These are phyloP conservation scores for Suillus lakei DNA, from an alignment of 768 basidiomycete species.

Conservation along the genomic window DNA sequence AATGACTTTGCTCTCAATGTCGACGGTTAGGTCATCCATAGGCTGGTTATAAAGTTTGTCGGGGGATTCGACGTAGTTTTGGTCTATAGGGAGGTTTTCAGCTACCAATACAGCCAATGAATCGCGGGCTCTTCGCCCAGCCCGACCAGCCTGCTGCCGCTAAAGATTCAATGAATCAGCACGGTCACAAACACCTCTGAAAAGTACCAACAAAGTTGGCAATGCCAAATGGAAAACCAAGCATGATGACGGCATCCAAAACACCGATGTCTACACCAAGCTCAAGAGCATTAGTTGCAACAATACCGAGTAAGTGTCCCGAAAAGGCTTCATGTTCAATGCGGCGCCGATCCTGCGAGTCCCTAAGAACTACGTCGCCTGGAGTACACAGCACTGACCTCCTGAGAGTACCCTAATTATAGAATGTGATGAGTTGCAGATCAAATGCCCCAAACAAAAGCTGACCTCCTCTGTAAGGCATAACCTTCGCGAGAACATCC, in stretches of 20 bases:
- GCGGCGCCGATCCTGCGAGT: conserved; percentile 69
- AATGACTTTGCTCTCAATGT: conserved; percentile 74
- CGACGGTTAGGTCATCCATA: conserved; percentile 67
- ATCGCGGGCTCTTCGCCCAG: conserved; percentile 81
- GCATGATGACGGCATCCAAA: conserved; percentile 88
- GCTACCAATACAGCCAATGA: conserved; percentile 77
- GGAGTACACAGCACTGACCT: conserved; percentile 42
- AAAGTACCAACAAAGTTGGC: conserved; percentile 74
- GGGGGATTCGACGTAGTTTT: conserved; percentile 73
- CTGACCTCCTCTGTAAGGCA: conserved; percentile 84
- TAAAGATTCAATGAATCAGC: conserved; percentile 30
- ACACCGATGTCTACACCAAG: conserved; percentile 90
- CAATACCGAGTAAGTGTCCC: conserved; percentile 80
- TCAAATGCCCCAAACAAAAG: neutral
- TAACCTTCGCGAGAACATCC: conserved; percentile 77
- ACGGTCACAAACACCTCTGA: neutral
- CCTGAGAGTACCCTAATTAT: conserved; percentile 67
- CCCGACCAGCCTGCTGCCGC: conserved; percentile 90
- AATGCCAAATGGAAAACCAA: conserved; percentile 80
- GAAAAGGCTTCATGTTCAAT: conserved; percentile 90
- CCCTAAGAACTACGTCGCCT: neutral
- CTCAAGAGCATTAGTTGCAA: conserved; percentile 91
- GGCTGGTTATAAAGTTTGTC: conserved; percentile 69
- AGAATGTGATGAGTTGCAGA: neutral
- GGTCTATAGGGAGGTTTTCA: conserved; percentile 71